phyloP scores from a whole-genome alignment of 805 yeast species.

The Myxozyma geophila region DNA sequence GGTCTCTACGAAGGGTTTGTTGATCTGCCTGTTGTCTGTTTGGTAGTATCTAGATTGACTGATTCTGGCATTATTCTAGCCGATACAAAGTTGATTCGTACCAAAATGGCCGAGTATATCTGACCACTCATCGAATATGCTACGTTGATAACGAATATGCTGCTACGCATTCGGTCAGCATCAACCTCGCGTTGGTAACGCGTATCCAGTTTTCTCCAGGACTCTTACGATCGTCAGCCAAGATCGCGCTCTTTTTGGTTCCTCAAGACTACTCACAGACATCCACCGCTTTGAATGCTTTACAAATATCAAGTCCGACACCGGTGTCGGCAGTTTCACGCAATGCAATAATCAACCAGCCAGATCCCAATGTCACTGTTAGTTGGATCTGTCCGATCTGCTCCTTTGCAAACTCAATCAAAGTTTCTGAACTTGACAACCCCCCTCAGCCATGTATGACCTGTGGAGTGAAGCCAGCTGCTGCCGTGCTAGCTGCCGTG shows the following conservation, averaged over 20 bases:
- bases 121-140: constrained; percentile 74
- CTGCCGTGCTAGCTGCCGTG: constrained; percentile 18
- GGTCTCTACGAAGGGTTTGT: constrained; percentile 73
- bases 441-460: constrained; percentile 56
- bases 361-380: constrained; percentile 22
- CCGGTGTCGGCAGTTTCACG: background rate
- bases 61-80: constrained; percentile 41
- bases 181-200: constrained; percentile 53
- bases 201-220: constrained; percentile 45
- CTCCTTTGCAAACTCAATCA: constrained; percentile 61
- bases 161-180: constrained; percentile 50
- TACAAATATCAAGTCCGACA: background rate
- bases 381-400: constrained; percentile 93
- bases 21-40: background rate
- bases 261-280: background rate
- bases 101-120: constrained; percentile 77
- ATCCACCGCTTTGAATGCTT: background rate
- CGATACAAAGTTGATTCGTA: constrained; percentile 62
- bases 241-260: constrained; percentile 53
- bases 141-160: constrained; percentile 64
- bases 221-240: constrained; percentile 78
- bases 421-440: constrained; percentile 41
- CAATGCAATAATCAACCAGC: background rate
- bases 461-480: constrained; percentile 62
- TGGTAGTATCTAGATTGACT: background rate